Percentiles rank a stretch among this genome's conserved stretches.
Conservation (phyloP, 2,329 filamentous ascomycete genomes). For the Ceratocystis lukuohia region DNA sequence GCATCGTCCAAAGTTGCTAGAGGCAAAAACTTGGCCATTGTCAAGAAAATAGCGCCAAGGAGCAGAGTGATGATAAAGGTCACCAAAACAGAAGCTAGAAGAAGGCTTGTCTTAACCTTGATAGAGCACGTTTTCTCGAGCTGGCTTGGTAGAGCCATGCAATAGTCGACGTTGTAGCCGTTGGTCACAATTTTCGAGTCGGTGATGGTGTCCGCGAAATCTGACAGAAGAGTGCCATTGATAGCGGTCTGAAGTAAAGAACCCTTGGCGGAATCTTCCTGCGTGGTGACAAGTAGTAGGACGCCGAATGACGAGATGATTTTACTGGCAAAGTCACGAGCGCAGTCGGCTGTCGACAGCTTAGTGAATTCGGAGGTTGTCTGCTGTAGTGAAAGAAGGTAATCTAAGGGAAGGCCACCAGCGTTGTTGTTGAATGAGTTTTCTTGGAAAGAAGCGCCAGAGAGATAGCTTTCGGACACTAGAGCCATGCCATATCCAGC, state of each 20-base stretch:
- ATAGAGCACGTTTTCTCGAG: slow-evolving; percentile 29
- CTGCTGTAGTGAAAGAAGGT: slow-evolving; percentile 27
- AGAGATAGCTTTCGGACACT: slow-evolving; percentile 28
- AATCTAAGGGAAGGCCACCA: slow-evolving; percentile 14
- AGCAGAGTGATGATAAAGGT: slow-evolving; percentile 26
- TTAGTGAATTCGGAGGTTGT: slow-evolving; percentile 22
- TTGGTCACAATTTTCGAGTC: slow-evolving; percentile 1
- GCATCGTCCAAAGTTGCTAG: slow-evolving; percentile 40
- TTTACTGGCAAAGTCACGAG: slow-evolving; percentile 25
- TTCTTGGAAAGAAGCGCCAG: slow-evolving; percentile 29
- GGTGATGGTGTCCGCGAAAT: slow-evolving; percentile 12
- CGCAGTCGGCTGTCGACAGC: slow-evolving; percentile 26
- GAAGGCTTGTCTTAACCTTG: slow-evolving; percentile 31
- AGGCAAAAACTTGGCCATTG: slow-evolving; percentile 30
- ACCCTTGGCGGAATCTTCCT: neutral
- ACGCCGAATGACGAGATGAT: slow-evolving; percentile 27
- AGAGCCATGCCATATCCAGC: slow-evolving; percentile 27
- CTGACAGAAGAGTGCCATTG: slow-evolving; percentile 23
- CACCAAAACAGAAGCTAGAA: slow-evolving; percentile 32
- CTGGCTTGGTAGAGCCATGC: slow-evolving; percentile 25
- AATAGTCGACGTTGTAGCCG: slow-evolving; percentile 22
- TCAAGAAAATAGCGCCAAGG: slow-evolving; percentile 29
- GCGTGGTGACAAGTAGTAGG: slow-evolving; percentile 27
- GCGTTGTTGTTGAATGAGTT: slow-evolving; percentile 27
- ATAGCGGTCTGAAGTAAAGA: slow-evolving; percentile 28